Conservation (phyloP, 495 filamentous ascomycete genomes). For the Alectoria sarmentosa region DNA sequence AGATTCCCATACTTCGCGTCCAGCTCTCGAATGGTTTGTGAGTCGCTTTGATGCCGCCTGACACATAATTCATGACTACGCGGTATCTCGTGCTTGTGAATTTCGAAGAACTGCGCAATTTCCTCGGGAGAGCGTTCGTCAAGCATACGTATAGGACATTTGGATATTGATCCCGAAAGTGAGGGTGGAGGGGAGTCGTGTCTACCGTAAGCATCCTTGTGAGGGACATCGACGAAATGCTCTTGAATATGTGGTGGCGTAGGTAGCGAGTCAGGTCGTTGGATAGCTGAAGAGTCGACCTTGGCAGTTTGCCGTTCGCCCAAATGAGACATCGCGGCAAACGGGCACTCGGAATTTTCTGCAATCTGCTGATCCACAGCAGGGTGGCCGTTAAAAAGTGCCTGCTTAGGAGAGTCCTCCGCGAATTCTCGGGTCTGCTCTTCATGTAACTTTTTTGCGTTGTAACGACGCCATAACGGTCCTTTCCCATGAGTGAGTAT, state of each 20-base stretch:
- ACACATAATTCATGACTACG: conserved; percentile 88
- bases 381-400: conserved; percentile 8
- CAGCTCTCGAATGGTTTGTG: conserved; percentile 70
- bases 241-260: conserved; percentile 18
- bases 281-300: conserved; percentile 30
- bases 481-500: conserved; percentile 5
- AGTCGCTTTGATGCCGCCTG: conserved; percentile 74
- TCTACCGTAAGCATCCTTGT: conserved; percentile 37
- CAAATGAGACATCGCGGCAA: conserved; percentile 32
- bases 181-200: conserved; percentile 45
- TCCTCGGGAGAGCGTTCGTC: conserved; percentile 88
- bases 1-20: conserved; percentile 89
- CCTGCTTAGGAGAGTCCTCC: not conserved
- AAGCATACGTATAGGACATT: conserved; percentile 83
- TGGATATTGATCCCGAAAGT: conserved; percentile 43
- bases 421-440: not conserved
- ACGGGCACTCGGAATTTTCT: conserved; percentile 38
- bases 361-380: not conserved
- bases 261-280: conserved; percentile 33
- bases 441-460: conserved; percentile 1
- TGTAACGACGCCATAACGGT: conserved; percentile 13
- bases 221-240: conserved; percentile 32
- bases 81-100: conserved; percentile 87
- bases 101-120: conserved; percentile 80
- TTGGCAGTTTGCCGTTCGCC: conserved; percentile 14